Evolutionary conservation across 1,284 basidiomycete species (phyloP).

Genomic region (Naganishia cerealis): DNA sequence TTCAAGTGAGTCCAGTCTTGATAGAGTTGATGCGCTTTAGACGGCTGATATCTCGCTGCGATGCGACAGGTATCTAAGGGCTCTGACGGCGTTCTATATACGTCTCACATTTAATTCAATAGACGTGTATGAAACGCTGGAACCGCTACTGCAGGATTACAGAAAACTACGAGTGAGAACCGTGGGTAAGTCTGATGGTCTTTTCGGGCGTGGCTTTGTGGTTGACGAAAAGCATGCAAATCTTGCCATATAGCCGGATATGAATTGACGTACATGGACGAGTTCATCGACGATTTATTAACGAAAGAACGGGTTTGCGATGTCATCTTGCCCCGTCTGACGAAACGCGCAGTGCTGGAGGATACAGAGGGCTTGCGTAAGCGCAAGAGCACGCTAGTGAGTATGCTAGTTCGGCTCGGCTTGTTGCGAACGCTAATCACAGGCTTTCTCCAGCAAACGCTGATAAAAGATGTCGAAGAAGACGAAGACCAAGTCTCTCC

Average conservation of each 20-base stretch:
- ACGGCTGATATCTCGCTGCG: slow-evolving; percentile 10
- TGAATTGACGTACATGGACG: slow-evolving; percentile 82
- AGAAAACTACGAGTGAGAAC: slow-evolving; percentile 80
- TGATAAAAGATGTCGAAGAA: slow-evolving; percentile 17
- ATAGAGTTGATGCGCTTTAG: too few relatives aligned
- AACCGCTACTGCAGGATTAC: slow-evolving; percentile 91
- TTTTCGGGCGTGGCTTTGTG: background rate
- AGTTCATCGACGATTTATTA: slow-evolving; percentile 82
- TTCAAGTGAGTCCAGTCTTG: slow-evolving; percentile 80
- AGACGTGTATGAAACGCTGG: slow-evolving; percentile 88
- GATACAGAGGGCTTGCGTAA: slow-evolving; percentile 85
- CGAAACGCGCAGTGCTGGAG: slow-evolving; percentile 81
- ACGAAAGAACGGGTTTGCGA: slow-evolving; percentile 92
- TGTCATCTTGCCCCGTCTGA: slow-evolving; percentile 87
- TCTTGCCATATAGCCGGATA: slow-evolving; percentile 65
- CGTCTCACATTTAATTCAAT: slow-evolving; percentile 86
- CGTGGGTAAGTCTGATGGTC: slow-evolving; percentile 63
- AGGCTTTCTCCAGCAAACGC: slow-evolving; percentile 16
- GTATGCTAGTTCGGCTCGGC: slow-evolving; percentile 5
- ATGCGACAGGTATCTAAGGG: slow-evolving; percentile 76
- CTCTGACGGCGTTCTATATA: slow-evolving; percentile 89
- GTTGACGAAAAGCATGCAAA: background rate
- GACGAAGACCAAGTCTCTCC: slow-evolving; percentile 7
- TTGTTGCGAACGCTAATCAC: background rate
- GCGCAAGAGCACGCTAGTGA: slow-evolving; percentile 68